phyloP scores from a whole-genome alignment of 257 asterid genomes.

The Nicotiana attenuata region DNA sequence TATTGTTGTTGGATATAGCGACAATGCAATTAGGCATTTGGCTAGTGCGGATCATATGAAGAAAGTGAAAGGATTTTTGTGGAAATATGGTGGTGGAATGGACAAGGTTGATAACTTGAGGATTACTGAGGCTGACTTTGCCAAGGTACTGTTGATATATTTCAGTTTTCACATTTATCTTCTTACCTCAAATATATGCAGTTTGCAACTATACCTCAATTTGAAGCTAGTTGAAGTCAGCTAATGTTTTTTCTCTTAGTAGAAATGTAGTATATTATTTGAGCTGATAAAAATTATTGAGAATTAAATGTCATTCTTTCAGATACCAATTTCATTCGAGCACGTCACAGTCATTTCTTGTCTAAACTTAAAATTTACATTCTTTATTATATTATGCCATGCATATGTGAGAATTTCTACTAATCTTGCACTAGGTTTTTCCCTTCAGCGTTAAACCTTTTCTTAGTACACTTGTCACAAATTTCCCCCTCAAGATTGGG shows the following conservation, averaged over 20 bases:
- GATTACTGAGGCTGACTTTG: constrained; percentile 47
- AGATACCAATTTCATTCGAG: background rate
- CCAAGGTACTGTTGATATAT: constrained; percentile 39
- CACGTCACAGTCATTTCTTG: background rate
- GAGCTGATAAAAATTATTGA: background rate
- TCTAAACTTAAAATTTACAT: background rate
- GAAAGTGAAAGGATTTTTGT: constrained; percentile 66
- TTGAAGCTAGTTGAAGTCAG: background rate
- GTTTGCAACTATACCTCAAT: background rate
- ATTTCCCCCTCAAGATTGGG: background rate
- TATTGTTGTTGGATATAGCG: constrained; percentile 40
- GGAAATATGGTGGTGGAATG: constrained; percentile 78
- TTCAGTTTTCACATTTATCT: background rate
- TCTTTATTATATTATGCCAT: background rate
- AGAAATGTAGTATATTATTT: background rate
- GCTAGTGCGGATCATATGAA: constrained; percentile 77
- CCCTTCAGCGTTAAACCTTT: background rate
- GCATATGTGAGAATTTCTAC: background rate
- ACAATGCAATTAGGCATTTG: constrained; percentile 59
- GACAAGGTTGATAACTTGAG: constrained; percentile 51
- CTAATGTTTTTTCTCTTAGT: background rate
- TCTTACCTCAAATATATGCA: background rate
- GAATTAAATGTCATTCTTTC: background rate
- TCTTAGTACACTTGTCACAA: background rate
- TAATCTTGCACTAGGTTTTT: background rate